These are phyloP conservation scores for Neurospora hispaniola DNA, from an alignment of 495 filamentous ascomycete genomes.

Conservation along the genomic window DNA sequence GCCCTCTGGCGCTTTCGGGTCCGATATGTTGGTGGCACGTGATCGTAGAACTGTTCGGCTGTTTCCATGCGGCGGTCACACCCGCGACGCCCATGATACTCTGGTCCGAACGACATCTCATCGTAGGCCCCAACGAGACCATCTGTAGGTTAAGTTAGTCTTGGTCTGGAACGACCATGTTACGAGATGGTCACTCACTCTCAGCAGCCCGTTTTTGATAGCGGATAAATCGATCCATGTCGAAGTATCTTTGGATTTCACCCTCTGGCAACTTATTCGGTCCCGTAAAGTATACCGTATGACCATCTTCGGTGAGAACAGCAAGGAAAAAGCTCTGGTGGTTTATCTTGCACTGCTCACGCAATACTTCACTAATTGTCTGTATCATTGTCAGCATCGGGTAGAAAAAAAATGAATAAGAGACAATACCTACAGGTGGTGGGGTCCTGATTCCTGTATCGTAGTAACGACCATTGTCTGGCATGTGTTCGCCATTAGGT, in stretches of 20 bases:
- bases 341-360: slow-evolving; percentile 28
- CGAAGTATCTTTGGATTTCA: slow-evolving; percentile 23
- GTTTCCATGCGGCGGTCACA: slow-evolving; percentile 9
- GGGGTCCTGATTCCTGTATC: slow-evolving; percentile 9
- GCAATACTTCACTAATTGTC: slow-evolving; percentile 29
- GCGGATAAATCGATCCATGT: slow-evolving; percentile 19
- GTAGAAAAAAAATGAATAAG: slow-evolving; percentile 1
- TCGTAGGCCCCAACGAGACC: background rate
- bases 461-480: slow-evolving; percentile 9
- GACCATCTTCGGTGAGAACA: slow-evolving; percentile 22
- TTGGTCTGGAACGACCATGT: background rate
- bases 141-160: background rate
- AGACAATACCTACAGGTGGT: slow-evolving; percentile 10
- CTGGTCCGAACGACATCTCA: background rate
- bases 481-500: slow-evolving; percentile 1
- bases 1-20: slow-evolving; percentile 27
- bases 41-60: slow-evolving; percentile 4
- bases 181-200: slow-evolving; percentile 4
- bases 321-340: slow-evolving; percentile 29
- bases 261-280: slow-evolving; percentile 14
- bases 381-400: slow-evolving; percentile 11
- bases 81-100: slow-evolving; percentile 3
- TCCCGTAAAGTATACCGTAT: slow-evolving; percentile 21
- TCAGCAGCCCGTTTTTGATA: slow-evolving; percentile 5
- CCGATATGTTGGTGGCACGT: slow-evolving; percentile 6